These are phyloP conservation scores for Aureobasidium leucospermi DNA, from an alignment of 2,329 filamentous ascomycete genomes.

Conservation along the genomic window DNA sequence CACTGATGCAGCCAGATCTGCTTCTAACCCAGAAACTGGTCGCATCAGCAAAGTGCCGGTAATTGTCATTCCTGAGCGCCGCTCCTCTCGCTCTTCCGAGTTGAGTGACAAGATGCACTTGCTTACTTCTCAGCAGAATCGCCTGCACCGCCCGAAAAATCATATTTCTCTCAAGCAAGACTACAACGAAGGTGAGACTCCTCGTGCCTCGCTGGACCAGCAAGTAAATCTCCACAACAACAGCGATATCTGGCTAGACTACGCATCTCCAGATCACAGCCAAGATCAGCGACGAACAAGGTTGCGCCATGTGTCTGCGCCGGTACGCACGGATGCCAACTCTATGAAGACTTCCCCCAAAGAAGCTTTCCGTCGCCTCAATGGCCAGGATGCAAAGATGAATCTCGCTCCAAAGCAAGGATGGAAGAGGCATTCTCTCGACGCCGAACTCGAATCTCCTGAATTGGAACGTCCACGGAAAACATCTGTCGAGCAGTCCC, in stretches of 20 bases:
- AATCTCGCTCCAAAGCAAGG: neutral
- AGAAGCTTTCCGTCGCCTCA: neutral
- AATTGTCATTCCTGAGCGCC: slow-evolving; percentile 12
- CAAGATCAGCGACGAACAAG: neutral
- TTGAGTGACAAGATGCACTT: neutral
- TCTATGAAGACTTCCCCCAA: neutral
- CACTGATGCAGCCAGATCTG: slow-evolving; percentile 19
- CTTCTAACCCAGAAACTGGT: slow-evolving; percentile 15
- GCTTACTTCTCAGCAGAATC: slow-evolving; percentile 7
- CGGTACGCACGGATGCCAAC: neutral
- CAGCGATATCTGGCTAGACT: slow-evolving; percentile 5
- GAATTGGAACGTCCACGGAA: slow-evolving; percentile 5
- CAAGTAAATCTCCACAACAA: neutral
- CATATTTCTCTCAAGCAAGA: neutral
- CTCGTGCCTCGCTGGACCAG: neutral
- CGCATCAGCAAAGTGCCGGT: slow-evolving; percentile 8
- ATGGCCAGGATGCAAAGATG: neutral
- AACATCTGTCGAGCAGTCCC: neutral
- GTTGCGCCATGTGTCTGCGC: slow-evolving; percentile 12
- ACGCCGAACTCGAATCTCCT: slow-evolving; percentile 14
- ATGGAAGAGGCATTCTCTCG: slow-evolving; percentile 10
- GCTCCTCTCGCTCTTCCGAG: slow-evolving; percentile 2
- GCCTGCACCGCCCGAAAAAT: neutral
- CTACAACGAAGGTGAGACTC: neutral
- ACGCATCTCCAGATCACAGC: neutral